Evolutionary conservation across 805 yeast genomes (phyloP).

Genomic region (Kodamaea jinghongensis): DNA sequence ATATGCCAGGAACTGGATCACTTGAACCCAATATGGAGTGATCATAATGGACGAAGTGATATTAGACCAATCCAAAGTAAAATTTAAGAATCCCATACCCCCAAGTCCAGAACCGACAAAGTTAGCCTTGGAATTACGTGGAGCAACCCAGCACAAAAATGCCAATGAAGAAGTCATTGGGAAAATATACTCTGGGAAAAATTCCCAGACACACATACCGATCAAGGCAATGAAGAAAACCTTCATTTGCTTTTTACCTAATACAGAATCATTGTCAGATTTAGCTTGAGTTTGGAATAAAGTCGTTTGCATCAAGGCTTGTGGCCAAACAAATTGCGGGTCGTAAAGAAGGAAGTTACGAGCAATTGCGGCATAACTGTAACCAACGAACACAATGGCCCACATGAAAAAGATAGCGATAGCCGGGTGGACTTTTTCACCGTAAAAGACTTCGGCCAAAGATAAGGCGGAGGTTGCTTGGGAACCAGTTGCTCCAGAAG

Average conservation of each 20-base stretch:
- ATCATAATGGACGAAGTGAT: constrained; percentile 24
- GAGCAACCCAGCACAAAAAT: constrained; percentile 23
- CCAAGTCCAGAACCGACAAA: constrained; percentile 27
- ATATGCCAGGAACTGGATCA: constrained; percentile 22
- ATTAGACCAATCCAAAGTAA: constrained; percentile 26
- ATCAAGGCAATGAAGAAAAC: constrained; percentile 18
- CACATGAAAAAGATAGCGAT: constrained; percentile 24
- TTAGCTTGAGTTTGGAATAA: constrained; percentile 12
- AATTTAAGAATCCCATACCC: constrained; percentile 25
- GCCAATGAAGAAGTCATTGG: constrained; percentile 26
- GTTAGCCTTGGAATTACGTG: constrained; percentile 17
- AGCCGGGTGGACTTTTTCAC: constrained; percentile 31
- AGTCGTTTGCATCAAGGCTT: constrained; percentile 23
- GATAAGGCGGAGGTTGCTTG: constrained; percentile 47
- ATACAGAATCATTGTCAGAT: constrained; percentile 9
- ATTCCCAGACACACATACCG: constrained; percentile 19
- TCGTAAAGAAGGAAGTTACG: constrained; percentile 22
- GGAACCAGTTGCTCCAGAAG: constrained; percentile 50
- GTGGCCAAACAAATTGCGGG: constrained; percentile 27
- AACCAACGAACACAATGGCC: constrained; percentile 25
- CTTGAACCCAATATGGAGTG: constrained; percentile 25
- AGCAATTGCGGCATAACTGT: constrained; percentile 26
- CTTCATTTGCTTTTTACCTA: constrained; percentile 16
- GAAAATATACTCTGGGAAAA: constrained; percentile 23
- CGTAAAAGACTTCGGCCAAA: constrained; percentile 44